phyloP scores from a whole-genome alignment of 1,284 basidiomycete species.

The Grifola frondosa region DNA sequence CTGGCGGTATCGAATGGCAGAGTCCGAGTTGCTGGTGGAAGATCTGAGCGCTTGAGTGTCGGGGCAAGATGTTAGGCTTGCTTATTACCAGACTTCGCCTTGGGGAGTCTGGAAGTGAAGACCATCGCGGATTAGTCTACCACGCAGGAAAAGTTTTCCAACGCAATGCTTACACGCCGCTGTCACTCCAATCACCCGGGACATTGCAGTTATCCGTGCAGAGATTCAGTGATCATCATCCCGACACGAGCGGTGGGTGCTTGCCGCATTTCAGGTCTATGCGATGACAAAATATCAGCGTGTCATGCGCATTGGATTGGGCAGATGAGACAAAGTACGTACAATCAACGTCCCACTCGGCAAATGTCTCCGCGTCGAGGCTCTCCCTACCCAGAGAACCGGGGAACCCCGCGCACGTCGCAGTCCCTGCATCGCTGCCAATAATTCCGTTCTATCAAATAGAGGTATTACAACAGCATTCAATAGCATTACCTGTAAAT shows the following conservation, averaged over 20 bases:
- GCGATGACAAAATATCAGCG: too few relatives aligned
- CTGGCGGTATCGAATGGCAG: conserved; percentile 51
- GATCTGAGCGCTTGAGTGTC: background rate
- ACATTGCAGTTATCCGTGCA: conserved; percentile 57
- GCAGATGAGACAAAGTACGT: conserved; percentile 9
- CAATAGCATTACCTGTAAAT: conserved; percentile 56
- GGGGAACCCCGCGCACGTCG: conserved; percentile 52
- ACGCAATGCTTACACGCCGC: conserved; percentile 29
- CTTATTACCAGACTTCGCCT: conserved; percentile 51
- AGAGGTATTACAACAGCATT: too few relatives aligned
- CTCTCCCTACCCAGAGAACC: conserved; percentile 49
- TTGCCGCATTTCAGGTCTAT: conserved; percentile 59
- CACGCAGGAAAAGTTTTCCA: background rate
- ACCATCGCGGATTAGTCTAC: background rate
- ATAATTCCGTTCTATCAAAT: too few relatives aligned
- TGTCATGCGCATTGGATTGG: background rate
- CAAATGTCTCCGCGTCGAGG: conserved; percentile 51
- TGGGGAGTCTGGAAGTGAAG: conserved; percentile 34
- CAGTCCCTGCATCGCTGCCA: conserved; percentile 51
- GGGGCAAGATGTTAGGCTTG: conserved; percentile 9
- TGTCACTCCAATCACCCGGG: conserved; percentile 51
- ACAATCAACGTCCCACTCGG: conserved; percentile 55
- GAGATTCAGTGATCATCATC: too few relatives aligned
- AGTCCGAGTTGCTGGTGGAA: conserved; percentile 49
- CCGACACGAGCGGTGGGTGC: too few relatives aligned